Evolutionary conservation across 805 yeast species (phyloP), one percentile per base, ranked within the genome.

Genomic region (Candida patagonica): DNA sequence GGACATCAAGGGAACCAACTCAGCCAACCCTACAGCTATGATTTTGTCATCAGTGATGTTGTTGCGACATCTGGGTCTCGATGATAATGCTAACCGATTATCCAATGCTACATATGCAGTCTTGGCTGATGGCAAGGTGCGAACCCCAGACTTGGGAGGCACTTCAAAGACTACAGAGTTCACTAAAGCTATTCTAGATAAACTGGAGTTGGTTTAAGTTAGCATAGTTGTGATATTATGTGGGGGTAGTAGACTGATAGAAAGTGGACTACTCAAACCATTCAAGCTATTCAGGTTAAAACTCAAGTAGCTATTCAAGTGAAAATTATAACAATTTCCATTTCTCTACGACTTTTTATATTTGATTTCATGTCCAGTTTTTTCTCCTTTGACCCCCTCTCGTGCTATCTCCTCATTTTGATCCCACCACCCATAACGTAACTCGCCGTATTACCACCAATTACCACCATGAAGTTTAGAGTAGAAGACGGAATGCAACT

Each of bases 21-120:
- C 85, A 49, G 97, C 97, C 50, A 89, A 89, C 78, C 98, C 98
- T 63, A 85, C 96, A 47, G 97, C 96, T 54, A 82, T 89, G 89
- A 82, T 89, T 57, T 73, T 92, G 58, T 85, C 96, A 44, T 76
- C 95, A 34, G 68, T 88, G 49, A 78, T 89, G 81, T 66, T 89
- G 80, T 76, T 89, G 70, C 84, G 96, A 71, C 98, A 89, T 68
- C 75, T 89, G 60, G 96, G 96, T 51, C 73, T 89, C 55, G 85
- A 80, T 57, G 70, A 71, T 36, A 71, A 78, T 51, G 96, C 96
- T 53, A 84, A 83, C 68, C 81, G 77, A 61, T 86, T 89, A 62
- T 73, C 95, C 40, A 67, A 73, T 56, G 97, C 97, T 42, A 88
- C 94, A 49, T 82, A 85, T 68, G 80, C 74, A 51, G 96, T 87